Evolutionary conservation across 2,329 filamentous ascomycete genomes (phyloP), one percentile per base, ranked within the genome.

Genomic region (Talaromyces islandicus): DNA sequence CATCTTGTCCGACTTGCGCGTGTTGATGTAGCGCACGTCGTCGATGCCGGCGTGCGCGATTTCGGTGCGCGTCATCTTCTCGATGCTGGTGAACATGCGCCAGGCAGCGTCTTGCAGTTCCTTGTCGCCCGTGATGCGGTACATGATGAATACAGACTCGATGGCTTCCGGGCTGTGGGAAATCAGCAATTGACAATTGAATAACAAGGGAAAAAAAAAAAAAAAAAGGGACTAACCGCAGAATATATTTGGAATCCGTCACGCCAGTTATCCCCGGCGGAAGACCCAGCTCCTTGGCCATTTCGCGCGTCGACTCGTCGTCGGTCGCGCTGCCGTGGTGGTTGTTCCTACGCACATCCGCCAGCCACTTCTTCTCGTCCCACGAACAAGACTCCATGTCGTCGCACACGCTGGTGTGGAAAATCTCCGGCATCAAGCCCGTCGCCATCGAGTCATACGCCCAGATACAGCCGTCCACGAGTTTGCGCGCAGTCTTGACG

Each of bases 401-500:
- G 12, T 71, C 67, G 67, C 85, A 87, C 10, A 79, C 74, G 6
- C 80, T 72, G 60, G 85, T 76, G 51, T 80, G 73, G 63, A 85
- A 81, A 14, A 77, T 72, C 68, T 88, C 85, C 1, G 85, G 83
- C 84, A 87, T 87, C 60, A 88, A 81, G 1, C 84, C 84, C 1
- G 81, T 75, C 0, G 83, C 80, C 60, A 81, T 81, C 7, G 77
- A 72, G 60, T 82, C 78, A 69, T 87, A 87, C 0, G 83, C 80
- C 83, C 84, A 88, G 30, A 86, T 80, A 66, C 85, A 87, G 2
- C 82, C 82, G 57, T 87, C 80, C 0, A 83, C 81, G 52, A 87
- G 72, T 65, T 83, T 82, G 30, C 78, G 77, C 5, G 83, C 85
- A 53, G 85, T 80, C 1, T 75, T 71, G 54, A 87, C 73, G 63